A percentile compares a stretch with the other conserved stretches of the same genome.
phyloP scores from a whole-genome alignment of 2,329 filamentous ascomycete species.

The Xylariaceae sp. region DNA sequence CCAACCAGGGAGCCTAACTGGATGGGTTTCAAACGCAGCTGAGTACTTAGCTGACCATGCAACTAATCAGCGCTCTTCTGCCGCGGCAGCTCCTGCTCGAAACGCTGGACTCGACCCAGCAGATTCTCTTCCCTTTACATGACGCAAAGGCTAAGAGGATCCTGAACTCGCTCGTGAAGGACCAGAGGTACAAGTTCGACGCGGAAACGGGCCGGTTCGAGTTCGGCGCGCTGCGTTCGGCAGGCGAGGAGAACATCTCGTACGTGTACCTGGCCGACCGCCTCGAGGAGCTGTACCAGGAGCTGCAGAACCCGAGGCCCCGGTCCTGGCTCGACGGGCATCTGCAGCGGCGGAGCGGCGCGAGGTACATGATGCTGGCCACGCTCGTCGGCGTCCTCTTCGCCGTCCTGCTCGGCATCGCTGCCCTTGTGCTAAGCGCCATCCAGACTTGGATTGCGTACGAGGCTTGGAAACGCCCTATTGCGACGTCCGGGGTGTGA shows the following conservation, averaged over 20 bases:
- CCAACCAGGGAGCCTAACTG: too few species aligned
- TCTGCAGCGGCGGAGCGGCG: constrained; percentile 25
- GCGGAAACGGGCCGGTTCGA: constrained; percentile 14
- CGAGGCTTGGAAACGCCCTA: constrained; percentile 30
- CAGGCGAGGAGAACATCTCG: constrained; percentile 18
- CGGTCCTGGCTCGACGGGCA: constrained; percentile 23
- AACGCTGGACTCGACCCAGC: constrained; percentile 14
- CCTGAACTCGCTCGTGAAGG: constrained; percentile 7
- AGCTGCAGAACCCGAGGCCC: constrained; percentile 23
- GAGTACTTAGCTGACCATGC: background rate
- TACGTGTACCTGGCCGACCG: constrained; percentile 26
- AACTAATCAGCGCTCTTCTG: constrained; percentile 7
- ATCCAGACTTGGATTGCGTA: constrained; percentile 30
- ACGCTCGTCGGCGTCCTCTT: constrained; percentile 28
- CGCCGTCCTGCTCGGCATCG: constrained; percentile 24
- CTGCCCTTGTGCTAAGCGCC: constrained; percentile 22
- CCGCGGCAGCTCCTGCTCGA: constrained; percentile 16
- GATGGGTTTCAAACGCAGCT: too few species aligned
- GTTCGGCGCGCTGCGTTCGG: constrained; percentile 8
- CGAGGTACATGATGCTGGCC: constrained; percentile 29
- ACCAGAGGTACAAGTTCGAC: constrained; percentile 10
- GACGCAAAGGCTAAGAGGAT: constrained; percentile 12
- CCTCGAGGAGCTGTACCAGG: constrained; percentile 25
- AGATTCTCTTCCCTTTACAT: constrained; percentile 14
- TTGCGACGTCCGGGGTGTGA: background rate